These are phyloP conservation scores for Austropuccinia psidii DNA, from an alignment of 1,284 basidiomycete species.

Conservation along the genomic window DNA sequence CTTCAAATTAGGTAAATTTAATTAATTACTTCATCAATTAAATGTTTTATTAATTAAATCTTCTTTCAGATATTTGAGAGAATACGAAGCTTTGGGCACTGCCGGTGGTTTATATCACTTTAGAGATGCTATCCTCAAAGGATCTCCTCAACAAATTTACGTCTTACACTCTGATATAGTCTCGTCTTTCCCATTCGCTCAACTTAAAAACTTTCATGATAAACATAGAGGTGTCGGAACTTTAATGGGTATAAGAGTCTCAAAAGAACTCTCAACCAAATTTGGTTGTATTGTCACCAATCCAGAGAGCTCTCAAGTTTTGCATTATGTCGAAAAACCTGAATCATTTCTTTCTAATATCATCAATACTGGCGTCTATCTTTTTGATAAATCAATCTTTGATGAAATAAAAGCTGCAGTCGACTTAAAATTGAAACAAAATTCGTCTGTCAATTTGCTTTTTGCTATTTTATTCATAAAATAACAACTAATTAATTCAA, in stretches of 20 bases:
- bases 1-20: constrained; percentile 48
- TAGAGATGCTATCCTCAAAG: constrained; percentile 52
- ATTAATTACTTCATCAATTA: neutral
- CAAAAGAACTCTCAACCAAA: constrained; percentile 50
- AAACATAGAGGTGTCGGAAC: constrained; percentile 53
- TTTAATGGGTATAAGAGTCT: constrained; percentile 51
- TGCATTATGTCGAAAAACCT: constrained; percentile 53
- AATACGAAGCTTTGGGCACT: constrained; percentile 53
- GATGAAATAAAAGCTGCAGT: constrained; percentile 53
- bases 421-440: constrained; percentile 51
- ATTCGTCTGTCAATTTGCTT: constrained; percentile 45
- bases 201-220: constrained; percentile 51
- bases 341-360: constrained; percentile 52
- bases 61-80: constrained; percentile 50
- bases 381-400: constrained; percentile 53
- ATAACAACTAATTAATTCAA: neutral
- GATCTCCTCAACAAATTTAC: constrained; percentile 51
- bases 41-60: neutral
- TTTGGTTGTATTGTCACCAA: constrained; percentile 53
- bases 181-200: constrained; percentile 49
- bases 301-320: constrained; percentile 46
- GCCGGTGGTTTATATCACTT: constrained; percentile 47
- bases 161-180: constrained; percentile 54
- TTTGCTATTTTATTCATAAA: neutral
- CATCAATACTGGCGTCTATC: constrained; percentile 50